phyloP scores from a whole-genome alignment of 805 yeast genomes.

The Wickerhamiella azyma region DNA sequence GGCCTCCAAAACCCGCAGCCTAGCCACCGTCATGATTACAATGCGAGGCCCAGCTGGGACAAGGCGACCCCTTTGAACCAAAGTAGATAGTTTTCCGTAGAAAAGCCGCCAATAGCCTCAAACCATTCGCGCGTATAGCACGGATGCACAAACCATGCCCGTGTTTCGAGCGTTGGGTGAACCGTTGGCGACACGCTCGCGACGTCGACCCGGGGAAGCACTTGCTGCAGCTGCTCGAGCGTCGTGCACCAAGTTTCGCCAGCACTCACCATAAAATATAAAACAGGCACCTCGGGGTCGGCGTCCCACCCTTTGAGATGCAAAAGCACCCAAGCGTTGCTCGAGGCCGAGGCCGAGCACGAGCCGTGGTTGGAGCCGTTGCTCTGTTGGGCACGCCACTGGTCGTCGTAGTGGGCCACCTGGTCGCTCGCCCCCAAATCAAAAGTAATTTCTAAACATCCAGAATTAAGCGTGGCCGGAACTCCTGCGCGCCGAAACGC shows the following conservation, averaged over 20 bases:
- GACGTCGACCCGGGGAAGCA: background rate
- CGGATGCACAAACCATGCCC: conserved; percentile 29
- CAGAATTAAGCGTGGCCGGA: background rate
- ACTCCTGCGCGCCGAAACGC: background rate
- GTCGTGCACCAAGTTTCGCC: conserved; percentile 11
- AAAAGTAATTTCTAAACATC: background rate
- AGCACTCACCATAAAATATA: conserved; percentile 16
- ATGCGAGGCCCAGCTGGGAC: background rate
- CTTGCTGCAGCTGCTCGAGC: conserved; percentile 8
- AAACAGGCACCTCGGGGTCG: conserved; percentile 22
- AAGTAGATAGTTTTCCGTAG: background rate
- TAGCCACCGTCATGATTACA: background rate
- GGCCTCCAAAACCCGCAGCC: conserved; percentile 41
- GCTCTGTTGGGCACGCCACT: too few relatives aligned
- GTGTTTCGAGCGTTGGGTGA: conserved; percentile 22
- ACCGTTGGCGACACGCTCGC: conserved; percentile 14
- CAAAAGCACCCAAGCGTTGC: background rate
- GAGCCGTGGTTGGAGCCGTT: too few relatives aligned
- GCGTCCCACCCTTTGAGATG: conserved; percentile 21
- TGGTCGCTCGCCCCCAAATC: background rate
- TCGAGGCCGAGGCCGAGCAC: too few relatives aligned
- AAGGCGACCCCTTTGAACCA: background rate
- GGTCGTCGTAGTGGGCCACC: too few relatives aligned
- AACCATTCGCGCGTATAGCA: conserved; percentile 28
- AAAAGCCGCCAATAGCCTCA: conserved; percentile 12